Evolutionary conservation across 169 alveolate genomes (phyloP).

Genomic region (Besnoitia besnoiti): DNA sequence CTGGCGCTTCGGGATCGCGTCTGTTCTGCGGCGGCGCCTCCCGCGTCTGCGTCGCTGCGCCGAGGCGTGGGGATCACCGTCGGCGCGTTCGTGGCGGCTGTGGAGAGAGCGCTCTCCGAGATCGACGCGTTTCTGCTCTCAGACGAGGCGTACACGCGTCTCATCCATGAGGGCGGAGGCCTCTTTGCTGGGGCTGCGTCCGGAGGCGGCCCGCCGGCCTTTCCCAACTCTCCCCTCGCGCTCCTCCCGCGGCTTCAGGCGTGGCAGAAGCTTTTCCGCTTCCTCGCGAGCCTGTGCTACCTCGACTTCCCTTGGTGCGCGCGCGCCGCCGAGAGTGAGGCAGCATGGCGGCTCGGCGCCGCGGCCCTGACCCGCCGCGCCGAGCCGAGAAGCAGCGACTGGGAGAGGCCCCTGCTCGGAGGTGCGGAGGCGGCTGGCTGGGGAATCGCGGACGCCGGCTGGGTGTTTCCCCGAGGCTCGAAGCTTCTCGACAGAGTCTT

Average conservation of each 20-base stretch:
- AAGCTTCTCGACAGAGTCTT: background rate
- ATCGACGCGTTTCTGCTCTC: constrained; percentile 23
- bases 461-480: constrained; percentile 27
- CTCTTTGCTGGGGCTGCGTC: background rate
- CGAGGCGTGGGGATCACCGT: background rate
- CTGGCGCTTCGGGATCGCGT: background rate
- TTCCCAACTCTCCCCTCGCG: background rate
- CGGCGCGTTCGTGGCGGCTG: background rate
- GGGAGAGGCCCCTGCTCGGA: background rate
- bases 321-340: background rate
- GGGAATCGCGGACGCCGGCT: no score
- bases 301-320: background rate
- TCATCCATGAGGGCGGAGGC: background rate
- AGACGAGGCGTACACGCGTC: background rate
- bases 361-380: no score
- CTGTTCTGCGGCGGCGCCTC: background rate
- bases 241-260: constrained; percentile 4
- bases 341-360: no score
- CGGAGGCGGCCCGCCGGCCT: background rate
- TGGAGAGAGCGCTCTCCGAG: background rate
- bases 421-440: background rate
- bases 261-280: background rate
- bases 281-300: background rate
- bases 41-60: background rate
- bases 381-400: background rate